Conservation (phyloP, 1,139 yeast genomes). For the Geotrichum phurueaensis region DNA sequence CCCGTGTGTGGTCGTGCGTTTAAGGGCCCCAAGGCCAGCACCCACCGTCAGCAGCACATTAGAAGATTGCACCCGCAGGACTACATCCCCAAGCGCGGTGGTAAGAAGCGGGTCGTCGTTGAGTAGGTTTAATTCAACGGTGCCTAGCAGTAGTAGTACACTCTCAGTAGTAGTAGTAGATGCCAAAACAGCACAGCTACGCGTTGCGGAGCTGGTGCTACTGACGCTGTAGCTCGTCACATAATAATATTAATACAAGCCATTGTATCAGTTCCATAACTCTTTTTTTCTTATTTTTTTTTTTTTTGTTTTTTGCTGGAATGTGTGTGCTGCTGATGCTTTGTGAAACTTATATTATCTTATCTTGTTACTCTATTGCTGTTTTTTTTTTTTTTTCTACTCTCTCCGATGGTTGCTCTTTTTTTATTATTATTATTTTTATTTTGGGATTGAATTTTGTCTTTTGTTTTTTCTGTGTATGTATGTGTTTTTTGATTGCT, state of each 20-base stretch:
- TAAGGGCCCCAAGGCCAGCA: constrained; percentile 43
- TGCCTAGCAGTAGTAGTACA: too few relatives aligned
- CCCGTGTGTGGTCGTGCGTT: constrained; percentile 41
- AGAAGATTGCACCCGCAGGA: constrained; percentile 42
- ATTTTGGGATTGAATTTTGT: neutral
- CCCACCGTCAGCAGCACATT: constrained; percentile 45
- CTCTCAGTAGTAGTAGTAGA: neutral
- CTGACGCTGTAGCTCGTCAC: neutral
- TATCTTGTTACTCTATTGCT: neutral
- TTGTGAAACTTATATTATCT: too few relatives aligned
- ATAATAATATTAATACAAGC: too few relatives aligned
- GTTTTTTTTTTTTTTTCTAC: too few relatives aligned
- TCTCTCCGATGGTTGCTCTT: neutral
- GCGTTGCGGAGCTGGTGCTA: neutral
- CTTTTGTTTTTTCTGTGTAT: neutral
- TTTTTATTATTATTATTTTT: too few relatives aligned
- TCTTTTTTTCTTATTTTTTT: too few relatives aligned
- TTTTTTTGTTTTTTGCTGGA: too few relatives aligned
- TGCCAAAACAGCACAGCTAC: neutral
- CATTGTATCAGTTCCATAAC: too few relatives aligned
- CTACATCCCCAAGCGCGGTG: constrained; percentile 43
- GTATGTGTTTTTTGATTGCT: too few relatives aligned
- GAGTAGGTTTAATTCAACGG: neutral
- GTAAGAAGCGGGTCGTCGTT: constrained; percentile 33
- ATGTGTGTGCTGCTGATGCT: too few relatives aligned